These are phyloP conservation scores for Talaromyces sp. DNA, from an alignment of 2,329 filamentous ascomycete genomes.

Conservation along the genomic window DNA sequence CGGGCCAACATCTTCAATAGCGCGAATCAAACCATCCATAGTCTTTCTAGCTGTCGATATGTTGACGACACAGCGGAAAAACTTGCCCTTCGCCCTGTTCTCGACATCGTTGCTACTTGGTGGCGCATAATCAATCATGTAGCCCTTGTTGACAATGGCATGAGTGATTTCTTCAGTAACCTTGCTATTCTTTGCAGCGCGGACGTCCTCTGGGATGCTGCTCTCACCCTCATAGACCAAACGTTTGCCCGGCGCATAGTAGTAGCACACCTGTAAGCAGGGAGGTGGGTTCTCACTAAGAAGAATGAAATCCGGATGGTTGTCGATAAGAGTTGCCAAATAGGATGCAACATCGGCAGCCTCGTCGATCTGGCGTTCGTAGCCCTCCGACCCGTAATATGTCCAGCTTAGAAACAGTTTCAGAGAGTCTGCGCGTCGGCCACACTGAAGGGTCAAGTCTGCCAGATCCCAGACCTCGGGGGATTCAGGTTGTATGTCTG, in stretches of 20 bases:
- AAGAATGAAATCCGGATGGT: constrained; percentile 59
- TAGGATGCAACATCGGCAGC: constrained; percentile 69
- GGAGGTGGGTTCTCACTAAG: constrained; percentile 73
- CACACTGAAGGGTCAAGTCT: constrained; percentile 89
- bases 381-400: constrained; percentile 77
- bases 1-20: constrained; percentile 48
- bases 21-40: constrained; percentile 57
- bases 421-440: constrained; percentile 74
- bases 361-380: constrained; percentile 62
- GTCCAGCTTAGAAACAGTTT: constrained; percentile 87
- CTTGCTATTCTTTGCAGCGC: constrained; percentile 47
- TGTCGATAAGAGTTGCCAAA: constrained; percentile 57
- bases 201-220: constrained; percentile 27
- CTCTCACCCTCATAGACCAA: constrained; percentile 34
- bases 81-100: constrained; percentile 54
- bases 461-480: constrained; percentile 79
- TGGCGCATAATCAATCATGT: constrained; percentile 65
- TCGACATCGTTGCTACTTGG: constrained; percentile 42
- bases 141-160: constrained; percentile 54
- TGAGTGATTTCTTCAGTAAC: constrained; percentile 53
- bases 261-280: constrained; percentile 94
- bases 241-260: constrained; percentile 61
- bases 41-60: constrained; percentile 55
- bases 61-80: constrained; percentile 67
- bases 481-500: constrained; percentile 27